Evolutionary conservation across 176 grass and related monocot species (phyloP), one percentile per base, ranked within the genome.

Genomic region (Lolium multiflorum): DNA sequence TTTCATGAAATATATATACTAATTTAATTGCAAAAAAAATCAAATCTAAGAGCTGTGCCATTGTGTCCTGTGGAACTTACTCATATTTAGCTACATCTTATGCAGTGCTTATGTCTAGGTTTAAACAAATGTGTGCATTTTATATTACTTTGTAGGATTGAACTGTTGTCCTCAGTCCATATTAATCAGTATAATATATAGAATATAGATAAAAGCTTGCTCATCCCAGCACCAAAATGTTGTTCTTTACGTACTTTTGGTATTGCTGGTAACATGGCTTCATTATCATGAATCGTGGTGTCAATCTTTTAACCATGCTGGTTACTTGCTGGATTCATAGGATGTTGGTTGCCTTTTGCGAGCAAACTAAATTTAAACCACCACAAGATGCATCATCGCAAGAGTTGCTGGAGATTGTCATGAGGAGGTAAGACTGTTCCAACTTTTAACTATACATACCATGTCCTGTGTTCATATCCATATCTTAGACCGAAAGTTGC

Each of bases 291-390:
- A 82, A 76, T 44, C 38, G 37, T 20, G 76, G 43, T 82, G 60
- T 82, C 3, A 25, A 75, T 75, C 75, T 41, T 64, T 75, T 77
- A 69, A 85, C 9, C 49, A 43, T 6, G 22, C 11, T 50, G 77
- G 17, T 89, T 85, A 67, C 20, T 25, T 72, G 60, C 71, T 55
- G 35, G 11, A 28, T 81, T 80, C 84, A 69, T 78, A 98, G 96
- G 88, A 98, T 98, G 96, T 81, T 98, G 82, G 63, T 89, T 63
- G 76, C 87, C 61, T 98, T 98, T 71, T 94, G 92, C 83, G 92
- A 98, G 78, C 86, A 98, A 92, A 88, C 89, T 82, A 82, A 82
- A 83, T 52, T 74, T 61, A 86, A 91, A 92, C 82, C 84, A 50
- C 84, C 82, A 49, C 56, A 77, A 52, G 83, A 91, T 92, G 8